Percentiles rank a stretch among this genome's conserved stretches.
phyloP scores from a whole-genome alignment of 495 filamentous ascomycete genomes.

The Xylaria venustula region DNA sequence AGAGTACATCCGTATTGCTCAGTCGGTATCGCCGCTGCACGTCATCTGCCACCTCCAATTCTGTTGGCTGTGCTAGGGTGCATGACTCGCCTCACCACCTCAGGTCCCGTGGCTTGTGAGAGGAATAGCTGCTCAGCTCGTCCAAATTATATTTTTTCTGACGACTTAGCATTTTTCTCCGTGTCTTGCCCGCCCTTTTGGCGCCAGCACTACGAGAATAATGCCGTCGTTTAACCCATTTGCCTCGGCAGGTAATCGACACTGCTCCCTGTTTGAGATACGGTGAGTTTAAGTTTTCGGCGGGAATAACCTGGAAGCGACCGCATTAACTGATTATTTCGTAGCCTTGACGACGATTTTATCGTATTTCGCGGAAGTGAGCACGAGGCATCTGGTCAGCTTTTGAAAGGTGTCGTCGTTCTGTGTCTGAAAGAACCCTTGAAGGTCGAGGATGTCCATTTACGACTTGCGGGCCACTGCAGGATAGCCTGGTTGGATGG shows the following conservation, averaged over 20 bases:
- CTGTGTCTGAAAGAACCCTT: slow-evolving; percentile 69
- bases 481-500: slow-evolving; percentile 61
- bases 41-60: not conserved
- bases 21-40: slow-evolving; percentile 11
- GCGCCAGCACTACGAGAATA: slow-evolving; percentile 5
- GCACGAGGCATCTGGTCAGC: slow-evolving; percentile 71
- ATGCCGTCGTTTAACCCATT: slow-evolving; percentile 56
- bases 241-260: slow-evolving; percentile 39
- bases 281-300: slow-evolving; percentile 39
- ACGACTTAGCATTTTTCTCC: not conserved
- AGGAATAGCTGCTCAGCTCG: not conserved
- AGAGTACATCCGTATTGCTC: not conserved
- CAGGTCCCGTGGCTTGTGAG: not conserved
- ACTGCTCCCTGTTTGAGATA: slow-evolving; percentile 52
- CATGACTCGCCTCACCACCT: slow-evolving; percentile 4
- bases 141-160: not conserved
- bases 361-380: slow-evolving; percentile 75
- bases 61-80: not conserved
- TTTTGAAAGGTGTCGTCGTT: slow-evolving; percentile 71
- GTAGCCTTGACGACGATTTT: slow-evolving; percentile 74
- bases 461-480: slow-evolving; percentile 69
- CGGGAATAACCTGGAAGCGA: not conserved
- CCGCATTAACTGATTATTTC: slow-evolving; percentile 19
- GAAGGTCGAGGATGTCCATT: slow-evolving; percentile 67
- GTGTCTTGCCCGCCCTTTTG: slow-evolving; percentile 3